A percentile compares a stretch with the other conserved stretches of the same genome.
Conservation (phyloP, 192 early-diverging fungal genomes). For the Nowakowskiella sp. region DNA sequence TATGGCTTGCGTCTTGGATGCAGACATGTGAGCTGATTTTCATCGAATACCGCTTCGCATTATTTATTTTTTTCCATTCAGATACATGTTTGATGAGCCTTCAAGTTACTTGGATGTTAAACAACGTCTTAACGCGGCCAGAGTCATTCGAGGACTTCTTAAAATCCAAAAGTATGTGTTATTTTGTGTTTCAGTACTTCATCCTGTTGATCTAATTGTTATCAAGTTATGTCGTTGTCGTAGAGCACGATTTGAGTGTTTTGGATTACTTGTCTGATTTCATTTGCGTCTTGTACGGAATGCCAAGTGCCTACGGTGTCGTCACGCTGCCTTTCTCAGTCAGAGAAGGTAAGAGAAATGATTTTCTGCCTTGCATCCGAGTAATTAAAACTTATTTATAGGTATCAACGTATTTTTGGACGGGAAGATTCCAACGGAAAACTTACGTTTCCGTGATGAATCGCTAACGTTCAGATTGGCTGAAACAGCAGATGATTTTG, state of each 20-base stretch:
- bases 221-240: conserved; percentile 82
- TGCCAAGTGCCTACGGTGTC: conserved; percentile 92
- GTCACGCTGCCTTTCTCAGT: conserved; percentile 95
- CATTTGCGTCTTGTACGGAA: conserved; percentile 96
- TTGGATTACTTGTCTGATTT: conserved; percentile 98
- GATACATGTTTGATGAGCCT: conserved; percentile 98
- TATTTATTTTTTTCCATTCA: conserved; percentile 14
- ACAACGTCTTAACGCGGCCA: conserved; percentile 95
- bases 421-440: conserved; percentile 94
- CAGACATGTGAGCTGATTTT: conserved; percentile 63
- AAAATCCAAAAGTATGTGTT: conserved; percentile 37
- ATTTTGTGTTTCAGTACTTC: not conserved
- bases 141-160: conserved; percentile 80
- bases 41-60: not conserved
- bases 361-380: not conserved
- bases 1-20: conserved; percentile 68
- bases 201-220: not conserved
- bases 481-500: conserved; percentile 78
- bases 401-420: conserved; percentile 95
- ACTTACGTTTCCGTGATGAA: conserved; percentile 97
- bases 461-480: conserved; percentile 84
- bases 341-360: conserved; percentile 64
- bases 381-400: conserved; percentile 1
- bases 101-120: conserved; percentile 97
- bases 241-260: conserved; percentile 98